Evolutionary conservation across 2,329 filamentous ascomycete species (phyloP).

Genomic region (Aspergillus tanneri): DNA sequence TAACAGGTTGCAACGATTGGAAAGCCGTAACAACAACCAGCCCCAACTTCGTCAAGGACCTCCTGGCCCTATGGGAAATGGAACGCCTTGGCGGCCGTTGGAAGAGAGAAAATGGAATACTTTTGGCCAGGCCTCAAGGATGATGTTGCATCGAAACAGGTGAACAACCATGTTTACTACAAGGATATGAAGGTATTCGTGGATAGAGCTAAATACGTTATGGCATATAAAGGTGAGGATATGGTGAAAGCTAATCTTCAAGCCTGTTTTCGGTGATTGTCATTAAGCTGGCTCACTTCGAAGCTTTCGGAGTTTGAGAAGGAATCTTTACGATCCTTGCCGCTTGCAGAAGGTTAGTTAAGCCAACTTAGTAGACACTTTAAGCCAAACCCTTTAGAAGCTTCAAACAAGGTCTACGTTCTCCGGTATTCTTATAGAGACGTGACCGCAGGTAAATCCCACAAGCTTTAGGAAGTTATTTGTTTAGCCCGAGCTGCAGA

Average conservation of each 20-base stretch:
- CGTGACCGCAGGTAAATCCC: not conserved
- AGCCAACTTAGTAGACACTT: not conserved
- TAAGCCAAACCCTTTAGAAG: not conserved
- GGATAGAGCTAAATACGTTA: not conserved
- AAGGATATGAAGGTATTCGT: not conserved
- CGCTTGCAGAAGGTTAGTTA: not conserved
- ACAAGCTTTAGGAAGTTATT: not conserved
- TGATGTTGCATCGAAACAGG: not conserved
- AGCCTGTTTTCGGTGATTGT: not conserved
- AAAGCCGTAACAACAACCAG: no score
- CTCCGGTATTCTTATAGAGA: not conserved
- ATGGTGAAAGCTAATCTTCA: not conserved
- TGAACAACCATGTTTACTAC: not conserved
- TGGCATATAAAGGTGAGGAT: not conserved
- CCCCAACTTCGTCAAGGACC: not conserved
- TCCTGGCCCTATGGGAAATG: not conserved
- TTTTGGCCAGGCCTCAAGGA: not conserved
- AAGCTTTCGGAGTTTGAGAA: not conserved
- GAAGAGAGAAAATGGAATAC: not conserved
- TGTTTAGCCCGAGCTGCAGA: not conserved
- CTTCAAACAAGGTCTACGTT: not conserved
- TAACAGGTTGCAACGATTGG: no score
- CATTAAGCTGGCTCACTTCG: not conserved
- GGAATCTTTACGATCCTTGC: not conserved
- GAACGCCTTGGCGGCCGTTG: not conserved